Conservation (phyloP, 2,329 filamentous ascomycete species). For the Teratosphaeria pseudoeucalypti region DNA sequence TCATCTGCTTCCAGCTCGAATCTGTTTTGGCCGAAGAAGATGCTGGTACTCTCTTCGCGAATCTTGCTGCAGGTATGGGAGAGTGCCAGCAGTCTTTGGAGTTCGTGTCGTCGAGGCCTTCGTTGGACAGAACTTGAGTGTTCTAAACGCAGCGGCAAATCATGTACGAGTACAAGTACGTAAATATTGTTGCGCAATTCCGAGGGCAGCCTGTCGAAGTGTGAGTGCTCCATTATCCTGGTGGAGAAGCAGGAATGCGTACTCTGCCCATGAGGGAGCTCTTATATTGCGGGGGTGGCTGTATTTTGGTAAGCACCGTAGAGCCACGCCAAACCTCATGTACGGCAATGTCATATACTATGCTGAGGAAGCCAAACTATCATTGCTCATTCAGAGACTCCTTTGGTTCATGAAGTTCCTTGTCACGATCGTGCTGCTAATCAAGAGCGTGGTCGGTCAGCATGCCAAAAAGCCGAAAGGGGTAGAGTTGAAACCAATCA, state of each 20-base stretch:
- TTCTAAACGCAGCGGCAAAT: neutral
- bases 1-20: neutral
- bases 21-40: neutral
- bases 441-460: no score
- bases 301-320: neutral
- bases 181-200: neutral
- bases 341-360: no score
- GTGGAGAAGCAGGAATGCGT: neutral
- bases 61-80: neutral
- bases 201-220: neutral
- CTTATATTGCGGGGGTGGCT: neutral
- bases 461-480: no score
- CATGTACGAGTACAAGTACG: neutral
- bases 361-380: no score
- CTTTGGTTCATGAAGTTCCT: no score
- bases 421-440: no score
- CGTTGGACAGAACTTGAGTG: neutral
- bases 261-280: neutral
- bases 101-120: neutral
- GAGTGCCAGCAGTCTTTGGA: neutral
- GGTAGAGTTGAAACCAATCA: no score
- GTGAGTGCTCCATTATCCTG: neutral
- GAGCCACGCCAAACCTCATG: no score
- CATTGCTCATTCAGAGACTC: no score
- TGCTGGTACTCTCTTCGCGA: neutral